Percentiles rank a stretch among this genome's conserved stretches.
Conservation (phyloP, 1,284 basidiomycete genomes). For the Puccinia triticina region DNA sequence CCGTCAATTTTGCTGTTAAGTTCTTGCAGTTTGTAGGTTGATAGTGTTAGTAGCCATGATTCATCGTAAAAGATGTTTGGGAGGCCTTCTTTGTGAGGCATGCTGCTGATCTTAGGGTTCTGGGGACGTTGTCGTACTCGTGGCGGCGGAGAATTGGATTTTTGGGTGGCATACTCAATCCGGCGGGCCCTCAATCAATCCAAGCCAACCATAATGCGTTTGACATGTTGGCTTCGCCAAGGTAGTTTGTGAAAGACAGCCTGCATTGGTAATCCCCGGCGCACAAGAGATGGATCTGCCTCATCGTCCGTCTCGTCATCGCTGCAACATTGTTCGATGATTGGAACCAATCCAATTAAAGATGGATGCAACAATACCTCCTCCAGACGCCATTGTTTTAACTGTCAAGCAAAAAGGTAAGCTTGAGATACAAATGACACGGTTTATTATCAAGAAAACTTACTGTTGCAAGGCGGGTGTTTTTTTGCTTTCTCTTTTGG, state of each 20-base stretch:
- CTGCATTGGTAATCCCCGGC: not conserved
- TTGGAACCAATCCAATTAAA: not conserved
- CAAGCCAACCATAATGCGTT: not conserved
- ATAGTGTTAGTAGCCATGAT: not conserved
- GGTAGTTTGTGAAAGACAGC: not conserved
- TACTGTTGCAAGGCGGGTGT: not conserved
- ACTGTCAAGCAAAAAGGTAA: not conserved
- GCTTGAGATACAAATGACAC: not conserved
- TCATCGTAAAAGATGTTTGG: not conserved
- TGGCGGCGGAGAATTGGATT: slow-evolving; percentile 1
- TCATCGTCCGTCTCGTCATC: slow-evolving; percentile 29
- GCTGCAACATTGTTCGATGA: not conserved
- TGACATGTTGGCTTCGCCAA: not conserved
- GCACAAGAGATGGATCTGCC: not conserved
- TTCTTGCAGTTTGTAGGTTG: not conserved
- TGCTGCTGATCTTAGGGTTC: not conserved
- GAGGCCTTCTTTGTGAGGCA: slow-evolving; percentile 7
- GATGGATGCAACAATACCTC: not conserved
- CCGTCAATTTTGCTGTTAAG: not conserved
- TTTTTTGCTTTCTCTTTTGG: not conserved
- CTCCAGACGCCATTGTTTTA: not conserved
- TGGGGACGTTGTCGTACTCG: not conserved
- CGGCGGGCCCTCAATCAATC: not conserved
- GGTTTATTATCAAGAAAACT: not conserved
- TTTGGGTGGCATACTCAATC: not conserved